A percentile compares a stretch with the other conserved stretches of the same genome.
Evolutionary conservation across 768 basidiomycete genomes (phyloP).

Genomic region (Lactarius deliciosus): DNA sequence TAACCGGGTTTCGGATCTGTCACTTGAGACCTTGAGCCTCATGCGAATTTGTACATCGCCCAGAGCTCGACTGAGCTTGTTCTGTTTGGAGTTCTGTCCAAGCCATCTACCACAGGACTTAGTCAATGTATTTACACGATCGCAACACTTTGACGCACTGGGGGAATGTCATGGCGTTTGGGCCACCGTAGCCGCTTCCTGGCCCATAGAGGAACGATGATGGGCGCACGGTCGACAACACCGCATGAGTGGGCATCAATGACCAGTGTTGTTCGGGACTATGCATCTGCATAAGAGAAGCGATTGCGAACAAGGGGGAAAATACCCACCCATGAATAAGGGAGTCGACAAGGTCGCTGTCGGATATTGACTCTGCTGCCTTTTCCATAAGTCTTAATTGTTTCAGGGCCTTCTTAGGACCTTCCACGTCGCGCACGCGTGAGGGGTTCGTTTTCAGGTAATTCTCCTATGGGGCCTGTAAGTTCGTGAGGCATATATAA

Average conservation of each 20-base stretch:
- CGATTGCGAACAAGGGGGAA: not conserved
- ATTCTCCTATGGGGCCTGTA: conserved; percentile 65
- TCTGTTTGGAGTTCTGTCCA: conserved; percentile 94
- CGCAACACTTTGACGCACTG: conserved; percentile 52
- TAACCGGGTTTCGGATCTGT: conserved; percentile 86
- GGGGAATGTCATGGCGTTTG: conserved; percentile 74
- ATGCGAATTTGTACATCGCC: conserved; percentile 92
- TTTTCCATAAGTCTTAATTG: conserved; percentile 79
- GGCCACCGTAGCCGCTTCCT: conserved; percentile 63
- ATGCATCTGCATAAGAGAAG: not conserved
- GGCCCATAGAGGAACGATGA: conserved; percentile 80
- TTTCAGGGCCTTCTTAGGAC: conserved; percentile 65
- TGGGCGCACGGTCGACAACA: conserved; percentile 86
- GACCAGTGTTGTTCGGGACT: conserved; percentile 96
- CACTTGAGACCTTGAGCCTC: conserved; percentile 90
- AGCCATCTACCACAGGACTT: conserved; percentile 67
- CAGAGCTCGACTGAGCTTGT: conserved; percentile 75
- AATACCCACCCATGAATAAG: conserved; percentile 93
- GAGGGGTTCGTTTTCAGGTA: conserved; percentile 85
- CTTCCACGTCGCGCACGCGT: conserved; percentile 53
- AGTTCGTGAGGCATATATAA: not conserved
- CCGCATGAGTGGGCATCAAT: conserved; percentile 90
- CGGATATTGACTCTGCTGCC: conserved; percentile 91
- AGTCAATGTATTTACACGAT: not conserved
- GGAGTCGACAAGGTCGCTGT: conserved; percentile 89